Evolutionary conservation across 495 filamentous ascomycete species (phyloP).

Genomic region (Chaetomium cochliodes): DNA sequence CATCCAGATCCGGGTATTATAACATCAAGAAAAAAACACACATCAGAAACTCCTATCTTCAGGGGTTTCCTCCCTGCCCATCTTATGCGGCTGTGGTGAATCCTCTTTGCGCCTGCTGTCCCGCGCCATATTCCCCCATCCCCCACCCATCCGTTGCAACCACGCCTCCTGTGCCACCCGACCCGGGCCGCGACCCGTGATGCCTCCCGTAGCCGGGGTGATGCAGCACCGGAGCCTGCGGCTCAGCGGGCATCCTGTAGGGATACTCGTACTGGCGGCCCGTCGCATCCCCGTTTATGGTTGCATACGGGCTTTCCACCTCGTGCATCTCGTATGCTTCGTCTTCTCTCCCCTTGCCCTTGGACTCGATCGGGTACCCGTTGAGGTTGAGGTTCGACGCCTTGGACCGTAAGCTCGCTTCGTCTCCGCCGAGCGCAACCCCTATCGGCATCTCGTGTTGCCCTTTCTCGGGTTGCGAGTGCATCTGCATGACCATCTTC

Average conservation of each 20-base stretch:
- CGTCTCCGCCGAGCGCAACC: constrained; percentile 38
- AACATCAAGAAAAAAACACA: constrained; percentile 4
- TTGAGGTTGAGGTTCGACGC: constrained; percentile 28
- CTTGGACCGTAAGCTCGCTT: constrained; percentile 34
- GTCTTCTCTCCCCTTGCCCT: constrained; percentile 38
- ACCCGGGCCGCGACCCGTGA: constrained; percentile 25
- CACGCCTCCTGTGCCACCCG: constrained; percentile 9
- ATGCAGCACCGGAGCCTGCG: constrained; percentile 35
- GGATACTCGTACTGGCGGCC: constrained; percentile 14
- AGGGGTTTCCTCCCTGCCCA: background rate
- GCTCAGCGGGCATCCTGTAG: constrained; percentile 29
- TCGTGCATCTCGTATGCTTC: constrained; percentile 37
- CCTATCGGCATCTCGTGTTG: constrained; percentile 39
- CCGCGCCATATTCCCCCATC: background rate
- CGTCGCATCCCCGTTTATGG: background rate
- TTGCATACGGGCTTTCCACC: constrained; percentile 34
- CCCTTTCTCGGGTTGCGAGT: constrained; percentile 29
- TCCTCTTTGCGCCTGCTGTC: background rate
- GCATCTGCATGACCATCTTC: constrained; percentile 30
- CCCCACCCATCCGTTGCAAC: background rate
- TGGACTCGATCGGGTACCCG: constrained; percentile 23
- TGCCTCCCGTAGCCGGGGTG: constrained; percentile 38
- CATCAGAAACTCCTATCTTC: constrained; percentile 1
- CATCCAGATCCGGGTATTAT: constrained; percentile 14
- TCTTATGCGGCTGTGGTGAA: background rate